Base-by-base conservation (phyloP, 345 rosid genomes). In the Hibiscus mutabilis region DNA sequence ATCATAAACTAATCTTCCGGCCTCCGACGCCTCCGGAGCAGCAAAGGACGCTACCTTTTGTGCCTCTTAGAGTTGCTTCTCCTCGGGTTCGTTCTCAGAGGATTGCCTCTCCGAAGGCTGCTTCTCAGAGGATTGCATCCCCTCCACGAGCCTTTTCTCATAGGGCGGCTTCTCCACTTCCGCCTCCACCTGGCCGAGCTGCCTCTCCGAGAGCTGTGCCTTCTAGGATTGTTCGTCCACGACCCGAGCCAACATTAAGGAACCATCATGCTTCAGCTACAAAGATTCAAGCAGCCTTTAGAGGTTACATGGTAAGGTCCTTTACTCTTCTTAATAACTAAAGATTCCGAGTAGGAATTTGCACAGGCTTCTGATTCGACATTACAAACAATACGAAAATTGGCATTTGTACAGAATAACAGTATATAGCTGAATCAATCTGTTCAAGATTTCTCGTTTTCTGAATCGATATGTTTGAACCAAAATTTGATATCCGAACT, bases 201-300 rank as follows among this genome's bases (percentile, higher is more conserved):
- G 77, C 77, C 33, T 77, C 85, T 12, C 78, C 73, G 0, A 16
- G 74, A 60, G 74, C 76, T 12, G 46, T 83, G 46, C 3, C 75
- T 49, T 70, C 75, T 35, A 62, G 75, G 22, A 52, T 35, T 35
- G 73, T 61, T 72, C 75, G 77, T 74, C 58, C 75, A 74, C 86
- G 87, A 72, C 89, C 87, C n/a, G 97, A 89, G 74, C 96, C 89
- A 61, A 88, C 82, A 55, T 76, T 83, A 37, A 77, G 84, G 63
- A 73, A 82, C 74, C 91, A 85, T 44, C 71, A 86, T 76, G 91
- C 84, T 74, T 82, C 84, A 3, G 98, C 99, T 65, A 85, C 83
- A 21, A 92, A 86, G 83, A 89, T 96, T 74, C 97, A 96, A 84
- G 90, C 99, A 73, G 86, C 85, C 71, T 92, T 83, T 53, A 84